Evolutionary conservation across 2,329 filamentous ascomycete species (phyloP).

Genomic region (Trichophyton schoenleinii): DNA sequence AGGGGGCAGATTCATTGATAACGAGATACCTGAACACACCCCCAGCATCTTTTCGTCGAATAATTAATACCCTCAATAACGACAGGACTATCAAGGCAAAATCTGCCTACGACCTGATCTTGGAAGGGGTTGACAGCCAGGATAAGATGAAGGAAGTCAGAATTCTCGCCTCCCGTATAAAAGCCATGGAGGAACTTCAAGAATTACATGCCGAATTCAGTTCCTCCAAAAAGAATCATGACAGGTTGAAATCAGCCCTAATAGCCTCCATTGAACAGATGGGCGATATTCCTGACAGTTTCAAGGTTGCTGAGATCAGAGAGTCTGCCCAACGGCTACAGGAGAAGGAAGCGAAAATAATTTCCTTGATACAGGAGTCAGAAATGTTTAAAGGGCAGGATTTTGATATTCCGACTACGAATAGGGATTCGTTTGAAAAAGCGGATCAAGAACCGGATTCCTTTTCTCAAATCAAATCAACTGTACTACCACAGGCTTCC

Average conservation of each 20-base stretch:
- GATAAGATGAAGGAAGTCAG: conserved; percentile 27
- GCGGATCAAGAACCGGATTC: not conserved
- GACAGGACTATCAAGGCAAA: conserved; percentile 26
- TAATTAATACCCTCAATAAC: conserved; percentile 20
- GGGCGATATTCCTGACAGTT: conserved; percentile 19
- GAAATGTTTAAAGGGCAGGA: conserved; percentile 17
- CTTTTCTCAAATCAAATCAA: not conserved
- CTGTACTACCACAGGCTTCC: not conserved
- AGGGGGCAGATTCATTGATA: conserved; percentile 15
- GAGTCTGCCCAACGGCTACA: conserved; percentile 23
- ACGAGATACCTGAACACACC: conserved; percentile 24
- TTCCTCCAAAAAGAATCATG: conserved; percentile 20
- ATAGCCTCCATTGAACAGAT: conserved; percentile 26
- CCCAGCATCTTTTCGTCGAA: conserved; percentile 16
- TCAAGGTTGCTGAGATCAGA: conserved; percentile 25
- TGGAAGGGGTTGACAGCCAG: conserved; percentile 23
- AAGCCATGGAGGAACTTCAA: conserved; percentile 26
- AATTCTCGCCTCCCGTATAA: conserved; percentile 24
- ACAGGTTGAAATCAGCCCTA: conserved; percentile 25
- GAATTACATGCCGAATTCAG: conserved; percentile 19
- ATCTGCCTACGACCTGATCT: conserved; percentile 25
- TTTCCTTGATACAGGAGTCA: conserved; percentile 21
- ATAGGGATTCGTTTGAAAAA: conserved; percentile 5
- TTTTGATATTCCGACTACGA: not conserved
- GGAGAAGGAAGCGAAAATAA: conserved; percentile 25